Conservation (phyloP, 1,139 yeast species). For the Yamadazyma sp. region DNA sequence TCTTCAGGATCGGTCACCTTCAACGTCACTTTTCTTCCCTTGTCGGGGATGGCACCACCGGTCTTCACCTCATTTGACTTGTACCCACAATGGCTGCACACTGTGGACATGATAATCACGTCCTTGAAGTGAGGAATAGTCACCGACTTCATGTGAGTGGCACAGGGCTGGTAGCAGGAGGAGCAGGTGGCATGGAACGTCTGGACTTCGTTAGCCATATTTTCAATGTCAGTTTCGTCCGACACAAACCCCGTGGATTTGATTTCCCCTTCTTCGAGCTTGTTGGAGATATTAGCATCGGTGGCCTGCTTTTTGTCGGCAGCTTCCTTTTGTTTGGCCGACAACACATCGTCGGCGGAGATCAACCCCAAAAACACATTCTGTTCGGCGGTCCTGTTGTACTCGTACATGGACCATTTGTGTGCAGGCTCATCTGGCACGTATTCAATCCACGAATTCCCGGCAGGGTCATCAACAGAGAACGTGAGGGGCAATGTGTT, state of each 20-base stretch:
- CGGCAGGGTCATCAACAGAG: constrained; percentile 89
- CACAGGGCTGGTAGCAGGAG: constrained; percentile 76
- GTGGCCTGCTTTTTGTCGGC: constrained; percentile 42
- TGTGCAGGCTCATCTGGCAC: constrained; percentile 86
- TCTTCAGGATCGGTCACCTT: constrained; percentile 90
- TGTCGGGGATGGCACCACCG: constrained; percentile 91
- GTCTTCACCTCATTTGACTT: constrained; percentile 98
- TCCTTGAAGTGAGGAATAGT: constrained; percentile 98
- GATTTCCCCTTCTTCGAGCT: constrained; percentile 18
- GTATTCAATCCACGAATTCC: constrained; percentile 95
- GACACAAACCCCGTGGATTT: constrained; percentile 58
- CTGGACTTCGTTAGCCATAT: constrained; percentile 85
- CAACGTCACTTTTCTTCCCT: constrained; percentile 75
- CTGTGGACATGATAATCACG: constrained; percentile 94
- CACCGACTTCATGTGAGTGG: constrained; percentile 95
- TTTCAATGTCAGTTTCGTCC: constrained; percentile 79
- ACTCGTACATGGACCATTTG: constrained; percentile 87
- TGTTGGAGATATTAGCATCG: constrained; percentile 27
- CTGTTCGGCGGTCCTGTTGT: constrained; percentile 85
- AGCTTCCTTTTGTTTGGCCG: constrained; percentile 43
- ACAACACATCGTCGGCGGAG: constrained; percentile 74
- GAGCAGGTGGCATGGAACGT: constrained; percentile 93
- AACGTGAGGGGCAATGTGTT: constrained; percentile 78
- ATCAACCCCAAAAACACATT: constrained; percentile 84
- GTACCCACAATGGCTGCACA: constrained; percentile 90